Conservation (phyloP, 2,329 filamentous ascomycete species). For the Cadophora malorum region DNA sequence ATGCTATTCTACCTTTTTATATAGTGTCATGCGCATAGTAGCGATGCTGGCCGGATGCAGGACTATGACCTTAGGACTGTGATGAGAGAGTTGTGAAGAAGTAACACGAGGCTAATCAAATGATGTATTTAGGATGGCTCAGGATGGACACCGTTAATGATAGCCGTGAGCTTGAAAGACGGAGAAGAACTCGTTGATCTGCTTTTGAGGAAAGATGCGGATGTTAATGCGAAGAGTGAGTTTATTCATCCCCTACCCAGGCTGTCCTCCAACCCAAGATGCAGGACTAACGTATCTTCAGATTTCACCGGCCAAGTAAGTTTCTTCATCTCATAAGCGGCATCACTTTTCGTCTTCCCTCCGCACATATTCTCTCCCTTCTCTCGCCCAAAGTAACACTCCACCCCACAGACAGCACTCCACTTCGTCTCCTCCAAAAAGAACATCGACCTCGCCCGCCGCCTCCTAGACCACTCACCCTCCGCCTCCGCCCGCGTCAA, state of each 20-base stretch:
- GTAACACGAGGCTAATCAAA: constrained; percentile 1
- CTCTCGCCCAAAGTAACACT: constrained; percentile 16
- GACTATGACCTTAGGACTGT: background rate
- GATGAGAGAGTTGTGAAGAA: background rate
- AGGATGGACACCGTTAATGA: constrained; percentile 87
- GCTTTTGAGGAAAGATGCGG: constrained; percentile 72
- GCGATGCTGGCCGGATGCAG: background rate
- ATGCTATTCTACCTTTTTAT: constrained; percentile 23
- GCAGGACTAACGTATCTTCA: constrained; percentile 44
- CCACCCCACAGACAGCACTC: constrained; percentile 70
- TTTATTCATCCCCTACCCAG: constrained; percentile 6
- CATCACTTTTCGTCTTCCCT: background rate
- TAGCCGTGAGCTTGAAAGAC: constrained; percentile 76
- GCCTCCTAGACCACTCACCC: constrained; percentile 73
- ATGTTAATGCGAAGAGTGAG: constrained; percentile 75
- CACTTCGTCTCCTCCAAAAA: constrained; percentile 93
- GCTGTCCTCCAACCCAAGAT: background rate
- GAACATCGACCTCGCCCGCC: constrained; percentile 80
- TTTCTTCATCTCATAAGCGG: constrained; percentile 11
- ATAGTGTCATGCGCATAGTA: background rate
- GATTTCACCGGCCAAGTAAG: constrained; percentile 69
- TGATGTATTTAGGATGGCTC: constrained; percentile 64
- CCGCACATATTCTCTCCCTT: background rate
- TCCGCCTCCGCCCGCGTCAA: constrained; percentile 78
- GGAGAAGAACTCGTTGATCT: constrained; percentile 71